Conservation (phyloP, 2,329 filamentous ascomycete species). For the Talaromyces rugulosus region DNA sequence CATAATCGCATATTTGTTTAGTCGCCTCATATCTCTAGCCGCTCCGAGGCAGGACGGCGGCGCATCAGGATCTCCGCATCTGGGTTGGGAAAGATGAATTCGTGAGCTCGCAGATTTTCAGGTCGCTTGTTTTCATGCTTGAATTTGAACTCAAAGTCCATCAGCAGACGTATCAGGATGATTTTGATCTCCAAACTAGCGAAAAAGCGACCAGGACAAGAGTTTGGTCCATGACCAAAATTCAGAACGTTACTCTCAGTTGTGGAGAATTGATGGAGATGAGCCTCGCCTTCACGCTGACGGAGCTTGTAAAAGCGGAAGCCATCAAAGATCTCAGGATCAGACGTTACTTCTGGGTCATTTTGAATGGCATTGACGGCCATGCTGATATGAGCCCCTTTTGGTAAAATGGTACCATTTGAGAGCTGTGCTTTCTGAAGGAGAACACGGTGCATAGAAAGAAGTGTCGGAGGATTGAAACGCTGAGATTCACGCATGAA, state of each 20-base stretch:
- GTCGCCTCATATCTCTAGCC: too few relatives aligned
- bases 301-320: not conserved
- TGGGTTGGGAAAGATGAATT: not conserved
- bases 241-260: not conserved
- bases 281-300: not conserved
- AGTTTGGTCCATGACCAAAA: not conserved
- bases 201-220: slow-evolving; percentile 14
- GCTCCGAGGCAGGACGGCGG: too few relatives aligned
- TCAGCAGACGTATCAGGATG: not conserved
- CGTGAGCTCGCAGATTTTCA: not conserved
- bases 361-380: not conserved
- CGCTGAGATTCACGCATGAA: not conserved
- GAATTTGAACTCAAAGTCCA: not conserved
- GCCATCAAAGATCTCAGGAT: not conserved
- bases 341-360: not conserved
- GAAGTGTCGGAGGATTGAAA: not conserved
- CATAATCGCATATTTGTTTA: too few relatives aligned
- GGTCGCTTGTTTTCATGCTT: not conserved
- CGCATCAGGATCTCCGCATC: too few relatives aligned
- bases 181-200: slow-evolving; percentile 26
- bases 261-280: not conserved
- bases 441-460: not conserved
- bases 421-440: not conserved
- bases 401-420: not conserved
- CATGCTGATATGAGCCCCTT: not conserved